phyloP scores from a whole-genome alignment of 352 stramenopile species.

The Globisporangium apiculatum region DNA sequence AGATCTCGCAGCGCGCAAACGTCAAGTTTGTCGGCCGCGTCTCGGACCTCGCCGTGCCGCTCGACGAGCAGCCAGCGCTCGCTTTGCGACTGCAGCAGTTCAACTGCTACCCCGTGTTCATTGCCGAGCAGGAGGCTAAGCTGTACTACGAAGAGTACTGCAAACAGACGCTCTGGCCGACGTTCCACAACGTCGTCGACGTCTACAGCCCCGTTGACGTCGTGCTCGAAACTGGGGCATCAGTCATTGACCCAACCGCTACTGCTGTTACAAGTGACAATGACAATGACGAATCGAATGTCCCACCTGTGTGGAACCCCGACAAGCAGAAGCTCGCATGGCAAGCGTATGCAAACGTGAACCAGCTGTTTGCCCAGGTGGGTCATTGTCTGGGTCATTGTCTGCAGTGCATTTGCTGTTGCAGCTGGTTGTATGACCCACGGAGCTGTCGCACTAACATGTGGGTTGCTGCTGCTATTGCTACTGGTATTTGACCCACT shows the following conservation, averaged over 20 bases:
- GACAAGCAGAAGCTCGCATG: constrained; percentile 71
- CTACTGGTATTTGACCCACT: neutral
- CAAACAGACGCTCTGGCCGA: constrained; percentile 95
- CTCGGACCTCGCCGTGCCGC: constrained; percentile 38
- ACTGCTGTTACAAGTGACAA: neutral
- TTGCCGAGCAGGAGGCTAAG: constrained; percentile 42
- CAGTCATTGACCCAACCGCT: neutral
- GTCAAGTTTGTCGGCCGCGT: constrained; percentile 74
- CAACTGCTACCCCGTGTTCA: constrained; percentile 67
- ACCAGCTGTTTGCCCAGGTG: constrained; percentile 86
- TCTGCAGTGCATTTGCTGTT: no score
- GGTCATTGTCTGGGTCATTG: no score
- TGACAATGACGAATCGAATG: constrained; percentile 4
- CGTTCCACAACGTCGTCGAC: constrained; percentile 96
- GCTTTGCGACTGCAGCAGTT: constrained; percentile 38
- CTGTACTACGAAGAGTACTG: constrained; percentile 92
- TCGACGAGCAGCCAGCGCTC: constrained; percentile 43
- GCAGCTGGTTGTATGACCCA: no score
- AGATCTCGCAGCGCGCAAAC: constrained; percentile 53
- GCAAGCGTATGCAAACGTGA: constrained; percentile 93
- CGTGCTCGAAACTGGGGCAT: constrained; percentile 27
- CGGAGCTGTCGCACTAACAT: neutral
- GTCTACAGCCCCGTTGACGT: constrained; percentile 76
- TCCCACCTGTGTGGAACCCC: constrained; percentile 53
- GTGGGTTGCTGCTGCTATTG: constrained; percentile 19